Conservation (phyloP, 441 rosid species). For the Theobroma grandiflorum region DNA sequence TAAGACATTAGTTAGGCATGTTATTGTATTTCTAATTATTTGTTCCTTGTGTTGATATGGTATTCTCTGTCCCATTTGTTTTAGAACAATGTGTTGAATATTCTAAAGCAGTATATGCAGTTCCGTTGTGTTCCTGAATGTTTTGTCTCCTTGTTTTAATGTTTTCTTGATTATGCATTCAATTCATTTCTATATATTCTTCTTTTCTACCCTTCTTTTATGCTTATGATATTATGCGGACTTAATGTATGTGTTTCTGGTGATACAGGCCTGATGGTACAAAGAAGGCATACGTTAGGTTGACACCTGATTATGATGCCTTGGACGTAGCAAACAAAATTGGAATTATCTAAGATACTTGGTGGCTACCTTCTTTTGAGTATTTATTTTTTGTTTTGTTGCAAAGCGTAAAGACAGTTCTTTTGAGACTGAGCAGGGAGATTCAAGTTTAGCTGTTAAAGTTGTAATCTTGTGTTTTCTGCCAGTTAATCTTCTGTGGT, state of each 20-base stretch:
- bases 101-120: background rate
- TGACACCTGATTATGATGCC: slow-evolving; percentile 89
- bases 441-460: slow-evolving; percentile 24
- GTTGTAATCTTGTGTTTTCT: slow-evolving; percentile 25
- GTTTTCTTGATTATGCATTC: background rate
- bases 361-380: background rate
- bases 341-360: slow-evolving; percentile 73
- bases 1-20: background rate
- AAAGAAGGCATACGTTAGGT: slow-evolving; percentile 92
- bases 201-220: background rate
- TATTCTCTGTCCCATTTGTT: background rate
- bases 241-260: slow-evolving; percentile 1
- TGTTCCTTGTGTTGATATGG: background rate
- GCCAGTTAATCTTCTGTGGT: slow-evolving; percentile 3
- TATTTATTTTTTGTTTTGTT: slow-evolving; percentile 22
- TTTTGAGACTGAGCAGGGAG: slow-evolving; percentile 28
- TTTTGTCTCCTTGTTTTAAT: no score
- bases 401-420: slow-evolving; percentile 27
- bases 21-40: background rate
- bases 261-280: slow-evolving; percentile 92
- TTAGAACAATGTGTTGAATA: background rate
- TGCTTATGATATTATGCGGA: background rate
- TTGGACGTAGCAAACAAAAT: slow-evolving; percentile 96
- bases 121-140: background rate
- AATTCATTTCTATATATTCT: background rate